phyloP scores from a whole-genome alignment of 2,329 filamentous ascomycete genomes.

The Samsoniella hepiali region DNA sequence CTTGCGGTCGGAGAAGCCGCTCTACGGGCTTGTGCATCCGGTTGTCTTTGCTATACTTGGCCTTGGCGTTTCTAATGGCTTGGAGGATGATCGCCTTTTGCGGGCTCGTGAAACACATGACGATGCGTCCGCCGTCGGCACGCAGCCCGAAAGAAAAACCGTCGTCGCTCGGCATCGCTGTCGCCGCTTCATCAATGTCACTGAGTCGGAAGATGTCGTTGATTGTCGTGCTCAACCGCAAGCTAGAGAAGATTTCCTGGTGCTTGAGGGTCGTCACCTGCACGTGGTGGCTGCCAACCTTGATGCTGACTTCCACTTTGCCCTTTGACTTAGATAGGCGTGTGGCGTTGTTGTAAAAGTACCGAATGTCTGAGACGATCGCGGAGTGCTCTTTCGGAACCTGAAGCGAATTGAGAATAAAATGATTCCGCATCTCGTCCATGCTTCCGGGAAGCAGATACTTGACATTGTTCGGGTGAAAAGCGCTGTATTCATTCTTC shows the following conservation, averaged over 20 bases:
- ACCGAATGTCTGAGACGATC: slow-evolving; percentile 63
- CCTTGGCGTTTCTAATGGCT: slow-evolving; percentile 60
- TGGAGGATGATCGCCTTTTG: slow-evolving; percentile 62
- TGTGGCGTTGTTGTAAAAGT: slow-evolving; percentile 63
- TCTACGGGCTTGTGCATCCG: slow-evolving; percentile 60
- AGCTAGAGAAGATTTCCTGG: slow-evolving; percentile 62
- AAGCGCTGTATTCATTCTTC: slow-evolving; percentile 57
- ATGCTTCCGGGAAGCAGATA: slow-evolving; percentile 64
- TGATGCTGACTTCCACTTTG: slow-evolving; percentile 67
- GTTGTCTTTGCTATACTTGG: slow-evolving; percentile 62
- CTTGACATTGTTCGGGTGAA: slow-evolving; percentile 63
- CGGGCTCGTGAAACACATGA: slow-evolving; percentile 69
- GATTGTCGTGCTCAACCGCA: slow-evolving; percentile 59
- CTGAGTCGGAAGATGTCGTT: slow-evolving; percentile 68
- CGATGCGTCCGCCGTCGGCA: slow-evolving; percentile 66
- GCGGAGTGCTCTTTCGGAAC: slow-evolving; percentile 68
- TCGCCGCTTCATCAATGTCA: slow-evolving; percentile 65
- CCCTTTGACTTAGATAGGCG: slow-evolving; percentile 65
- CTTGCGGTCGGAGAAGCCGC: slow-evolving; percentile 64
- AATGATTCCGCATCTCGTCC: slow-evolving; percentile 63
- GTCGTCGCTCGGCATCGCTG: slow-evolving; percentile 62
- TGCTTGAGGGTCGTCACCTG: slow-evolving; percentile 68
- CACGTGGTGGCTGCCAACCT: slow-evolving; percentile 66
- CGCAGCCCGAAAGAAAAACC: slow-evolving; percentile 65
- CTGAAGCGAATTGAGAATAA: slow-evolving; percentile 63